These are phyloP conservation scores for Brassica napus DNA, from an alignment of 345 rosid species.

Conservation along the genomic window DNA sequence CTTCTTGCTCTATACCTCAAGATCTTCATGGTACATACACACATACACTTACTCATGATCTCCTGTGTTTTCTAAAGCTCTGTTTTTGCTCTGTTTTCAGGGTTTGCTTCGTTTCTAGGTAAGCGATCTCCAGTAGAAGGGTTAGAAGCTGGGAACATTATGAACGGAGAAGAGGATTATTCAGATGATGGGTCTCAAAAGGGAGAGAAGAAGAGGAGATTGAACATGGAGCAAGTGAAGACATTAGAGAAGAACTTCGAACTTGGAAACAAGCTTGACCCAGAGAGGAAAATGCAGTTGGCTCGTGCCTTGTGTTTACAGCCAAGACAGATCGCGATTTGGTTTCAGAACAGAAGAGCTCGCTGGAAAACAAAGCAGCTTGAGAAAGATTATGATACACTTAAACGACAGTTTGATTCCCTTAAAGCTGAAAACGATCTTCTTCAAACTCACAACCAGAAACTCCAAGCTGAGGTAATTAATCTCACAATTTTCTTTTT, in stretches of 20 bases:
- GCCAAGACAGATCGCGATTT: conserved; percentile 94
- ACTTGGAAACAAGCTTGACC: conserved; percentile 94
- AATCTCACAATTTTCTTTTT: conserved; percentile 10
- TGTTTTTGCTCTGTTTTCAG: conserved; percentile 41
- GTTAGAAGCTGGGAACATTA: conserved; percentile 43
- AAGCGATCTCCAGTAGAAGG: conserved; percentile 77
- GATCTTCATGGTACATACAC: conserved; percentile 69
- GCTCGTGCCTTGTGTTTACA: conserved; percentile 92
- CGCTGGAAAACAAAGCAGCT: conserved; percentile 97
- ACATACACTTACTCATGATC: background rate
- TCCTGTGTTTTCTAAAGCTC: conserved; percentile 9
- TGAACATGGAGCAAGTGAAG: conserved; percentile 89
- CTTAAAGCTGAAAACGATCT: conserved; percentile 76
- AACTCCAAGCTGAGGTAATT: conserved; percentile 78
- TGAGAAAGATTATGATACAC: conserved; percentile 90
- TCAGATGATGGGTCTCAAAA: conserved; percentile 93
- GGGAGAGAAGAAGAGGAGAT: conserved; percentile 94
- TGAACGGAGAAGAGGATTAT: conserved; percentile 74
- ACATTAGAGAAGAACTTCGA: conserved; percentile 94
- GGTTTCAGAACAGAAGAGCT: conserved; percentile 98
- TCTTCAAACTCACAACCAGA: conserved; percentile 85
- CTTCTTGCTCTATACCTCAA: conserved; percentile 70
- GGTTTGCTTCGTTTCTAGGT: conserved; percentile 78
- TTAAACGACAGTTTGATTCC: conserved; percentile 74
- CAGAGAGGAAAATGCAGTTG: conserved; percentile 95